phyloP scores from a whole-genome alignment of 2,329 filamentous ascomycete genomes.

The Phialemonium atrogriseum region DNA sequence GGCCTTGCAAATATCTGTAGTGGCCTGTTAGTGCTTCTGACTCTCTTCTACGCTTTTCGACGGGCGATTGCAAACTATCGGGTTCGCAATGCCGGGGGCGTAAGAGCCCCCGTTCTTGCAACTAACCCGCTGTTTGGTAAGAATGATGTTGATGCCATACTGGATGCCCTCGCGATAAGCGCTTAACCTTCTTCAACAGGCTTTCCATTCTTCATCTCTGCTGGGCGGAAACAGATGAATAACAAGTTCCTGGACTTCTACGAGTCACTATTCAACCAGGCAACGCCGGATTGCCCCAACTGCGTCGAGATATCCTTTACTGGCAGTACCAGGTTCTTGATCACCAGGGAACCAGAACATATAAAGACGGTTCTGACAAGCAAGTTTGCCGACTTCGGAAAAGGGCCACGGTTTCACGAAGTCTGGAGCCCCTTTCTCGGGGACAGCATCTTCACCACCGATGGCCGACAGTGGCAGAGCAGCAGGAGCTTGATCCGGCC shows the following conservation, averaged over 20 bases:
- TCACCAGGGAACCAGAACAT: slow-evolving; percentile 47
- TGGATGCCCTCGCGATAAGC: neutral
- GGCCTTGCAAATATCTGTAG: slow-evolving; percentile 3
- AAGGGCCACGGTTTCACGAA: slow-evolving; percentile 33
- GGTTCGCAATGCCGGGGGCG: slow-evolving; percentile 23
- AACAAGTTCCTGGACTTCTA: slow-evolving; percentile 24
- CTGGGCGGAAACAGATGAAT: slow-evolving; percentile 19
- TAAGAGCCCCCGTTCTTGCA: slow-evolving; percentile 22
- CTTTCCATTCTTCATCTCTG: slow-evolving; percentile 16
- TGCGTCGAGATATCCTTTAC: slow-evolving; percentile 26
- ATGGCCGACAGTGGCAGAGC: slow-evolving; percentile 44
- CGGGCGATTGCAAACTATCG: slow-evolving; percentile 15
- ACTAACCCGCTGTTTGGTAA: slow-evolving; percentile 25
- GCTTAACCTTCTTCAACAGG: slow-evolving; percentile 5
- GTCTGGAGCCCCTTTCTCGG: slow-evolving; percentile 40
- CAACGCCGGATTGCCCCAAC: slow-evolving; percentile 23
- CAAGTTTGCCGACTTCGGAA: slow-evolving; percentile 46
- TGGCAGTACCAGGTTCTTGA: slow-evolving; percentile 26
- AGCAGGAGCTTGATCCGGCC: slow-evolving; percentile 44
- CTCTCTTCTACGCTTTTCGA: slow-evolving; percentile 12
- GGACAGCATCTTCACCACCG: slow-evolving; percentile 46
- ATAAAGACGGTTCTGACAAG: slow-evolving; percentile 48
- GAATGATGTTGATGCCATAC: neutral
- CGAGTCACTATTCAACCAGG: slow-evolving; percentile 18
- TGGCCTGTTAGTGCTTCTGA: slow-evolving; percentile 6